Evolutionary conservation across 2,329 filamentous ascomycete species (phyloP).

Genomic region (Cercospora berteroae): DNA sequence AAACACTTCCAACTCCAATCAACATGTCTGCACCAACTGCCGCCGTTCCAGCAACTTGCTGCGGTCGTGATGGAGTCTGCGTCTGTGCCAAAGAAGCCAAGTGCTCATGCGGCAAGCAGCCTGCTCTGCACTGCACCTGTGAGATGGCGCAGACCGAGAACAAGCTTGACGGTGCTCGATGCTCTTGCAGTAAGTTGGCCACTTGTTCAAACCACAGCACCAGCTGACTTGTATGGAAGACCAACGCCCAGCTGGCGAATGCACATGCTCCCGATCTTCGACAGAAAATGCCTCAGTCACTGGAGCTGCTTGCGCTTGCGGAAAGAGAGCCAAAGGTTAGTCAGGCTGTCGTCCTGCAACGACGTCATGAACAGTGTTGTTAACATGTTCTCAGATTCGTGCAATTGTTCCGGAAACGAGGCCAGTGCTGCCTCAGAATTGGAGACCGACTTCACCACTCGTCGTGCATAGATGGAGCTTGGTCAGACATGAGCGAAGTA

Average conservation of each 20-base stretch:
- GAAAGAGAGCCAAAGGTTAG: conserved; percentile 53
- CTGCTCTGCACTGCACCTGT: conserved; percentile 83
- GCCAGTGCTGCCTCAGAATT: conserved; percentile 13
- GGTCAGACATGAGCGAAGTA: not conserved
- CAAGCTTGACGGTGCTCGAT: conserved; percentile 66
- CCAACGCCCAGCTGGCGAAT: conserved; percentile 73
- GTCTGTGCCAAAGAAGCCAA: conserved; percentile 47
- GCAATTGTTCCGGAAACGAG: conserved; percentile 19
- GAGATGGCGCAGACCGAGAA: conserved; percentile 76
- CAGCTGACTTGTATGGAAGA: conserved; percentile 39
- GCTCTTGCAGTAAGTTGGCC: conserved; percentile 67
- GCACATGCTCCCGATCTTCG: conserved; percentile 72
- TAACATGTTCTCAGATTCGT: conserved; percentile 13
- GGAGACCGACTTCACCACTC: conserved; percentile 25
- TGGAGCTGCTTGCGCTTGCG: conserved; percentile 71
- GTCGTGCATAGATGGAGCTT: not conserved
- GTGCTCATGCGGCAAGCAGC: conserved; percentile 80
- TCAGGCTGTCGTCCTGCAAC: not conserved
- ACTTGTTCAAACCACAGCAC: not conserved
- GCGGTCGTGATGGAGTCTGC: conserved; percentile 54
- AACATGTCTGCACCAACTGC: conserved; percentile 42
- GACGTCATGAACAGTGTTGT: not conserved
- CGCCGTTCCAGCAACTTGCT: conserved; percentile 56
- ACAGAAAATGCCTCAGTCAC: conserved; percentile 64
- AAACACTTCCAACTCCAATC: not conserved